Evolutionary conservation across 164 flowering plant genomes (phyloP).

Genomic region (Stephania cephalantha): DNA sequence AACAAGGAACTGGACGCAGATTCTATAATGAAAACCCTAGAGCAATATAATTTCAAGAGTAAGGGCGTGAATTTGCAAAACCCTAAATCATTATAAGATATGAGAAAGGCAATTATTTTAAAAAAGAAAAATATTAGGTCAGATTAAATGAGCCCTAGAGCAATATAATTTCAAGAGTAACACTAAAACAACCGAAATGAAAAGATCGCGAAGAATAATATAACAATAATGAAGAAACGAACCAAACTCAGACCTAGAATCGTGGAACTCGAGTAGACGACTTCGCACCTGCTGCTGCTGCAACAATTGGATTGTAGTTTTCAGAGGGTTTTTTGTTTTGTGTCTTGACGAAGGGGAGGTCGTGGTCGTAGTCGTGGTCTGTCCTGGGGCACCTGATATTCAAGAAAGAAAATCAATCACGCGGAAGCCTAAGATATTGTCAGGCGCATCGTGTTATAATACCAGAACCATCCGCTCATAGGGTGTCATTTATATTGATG

Average conservation of each 20-base stretch:
- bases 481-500: too few species aligned
- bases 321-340: background rate
- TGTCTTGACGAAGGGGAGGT: background rate
- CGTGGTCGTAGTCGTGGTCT: too few species aligned
- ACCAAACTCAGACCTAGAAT: background rate
- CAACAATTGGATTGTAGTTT: background rate
- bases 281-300: background rate
- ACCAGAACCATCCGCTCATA: background rate
- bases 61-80: background rate
- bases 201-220: background rate
- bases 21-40: background rate
- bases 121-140: too few species aligned
- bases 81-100: background rate
- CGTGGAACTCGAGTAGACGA: background rate
- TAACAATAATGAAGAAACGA: background rate
- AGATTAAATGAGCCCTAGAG: background rate
- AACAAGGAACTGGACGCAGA: background rate
- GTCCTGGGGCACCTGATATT: background rate
- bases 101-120: background rate
- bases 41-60: background rate
- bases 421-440: background rate
- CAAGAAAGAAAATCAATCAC: background rate
- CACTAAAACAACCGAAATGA: background rate
- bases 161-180: background rate
- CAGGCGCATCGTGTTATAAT: background rate